These are phyloP conservation scores for Hypoxylon rickii DNA, from an alignment of 495 filamentous ascomycete genomes.

Conservation along the genomic window DNA sequence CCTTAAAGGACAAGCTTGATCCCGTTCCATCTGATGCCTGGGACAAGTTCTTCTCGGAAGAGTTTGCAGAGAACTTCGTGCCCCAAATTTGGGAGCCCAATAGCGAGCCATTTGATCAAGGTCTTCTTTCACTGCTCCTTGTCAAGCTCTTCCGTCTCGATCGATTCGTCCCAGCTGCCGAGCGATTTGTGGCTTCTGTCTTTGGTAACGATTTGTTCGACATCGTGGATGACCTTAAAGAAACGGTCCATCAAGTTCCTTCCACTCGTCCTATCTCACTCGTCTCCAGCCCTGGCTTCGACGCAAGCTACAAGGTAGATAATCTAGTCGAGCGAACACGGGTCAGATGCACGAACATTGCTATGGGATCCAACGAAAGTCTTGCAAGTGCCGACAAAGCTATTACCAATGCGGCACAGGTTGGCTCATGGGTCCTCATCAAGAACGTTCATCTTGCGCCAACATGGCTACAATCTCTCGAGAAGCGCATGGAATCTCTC, in stretches of 20 bases:
- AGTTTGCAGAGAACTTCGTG: constrained; percentile 86
- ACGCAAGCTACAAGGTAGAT: constrained; percentile 98
- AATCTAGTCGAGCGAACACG: constrained; percentile 82
- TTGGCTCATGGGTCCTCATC: constrained; percentile 93
- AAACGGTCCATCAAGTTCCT: constrained; percentile 81
- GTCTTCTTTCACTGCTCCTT: constrained; percentile 82
- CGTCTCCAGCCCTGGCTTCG: constrained; percentile 93
- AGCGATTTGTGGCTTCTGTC: constrained; percentile 84
- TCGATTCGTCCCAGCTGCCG: constrained; percentile 88
- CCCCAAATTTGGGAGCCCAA: constrained; percentile 74
- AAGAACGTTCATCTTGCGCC: constrained; percentile 99
- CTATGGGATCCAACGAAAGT: constrained; percentile 97
- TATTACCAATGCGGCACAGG: constrained; percentile 88
- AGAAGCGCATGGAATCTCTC: constrained; percentile 93
- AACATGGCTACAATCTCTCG: constrained; percentile 92
- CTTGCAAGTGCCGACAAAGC: constrained; percentile 92
- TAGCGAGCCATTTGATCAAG: constrained; percentile 68
- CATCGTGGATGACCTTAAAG: constrained; percentile 78
- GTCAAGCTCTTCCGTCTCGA: constrained; percentile 95
- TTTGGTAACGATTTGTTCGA: constrained; percentile 88
- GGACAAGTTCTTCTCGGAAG: constrained; percentile 81
- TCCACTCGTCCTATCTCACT: constrained; percentile 86
- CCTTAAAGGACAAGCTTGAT: constrained; percentile 76
- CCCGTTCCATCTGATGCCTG: constrained; percentile 65
- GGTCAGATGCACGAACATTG: constrained; percentile 89